Conservation (phyloP, 176 grass and related monocot genomes). For the Zoysia japonica region DNA sequence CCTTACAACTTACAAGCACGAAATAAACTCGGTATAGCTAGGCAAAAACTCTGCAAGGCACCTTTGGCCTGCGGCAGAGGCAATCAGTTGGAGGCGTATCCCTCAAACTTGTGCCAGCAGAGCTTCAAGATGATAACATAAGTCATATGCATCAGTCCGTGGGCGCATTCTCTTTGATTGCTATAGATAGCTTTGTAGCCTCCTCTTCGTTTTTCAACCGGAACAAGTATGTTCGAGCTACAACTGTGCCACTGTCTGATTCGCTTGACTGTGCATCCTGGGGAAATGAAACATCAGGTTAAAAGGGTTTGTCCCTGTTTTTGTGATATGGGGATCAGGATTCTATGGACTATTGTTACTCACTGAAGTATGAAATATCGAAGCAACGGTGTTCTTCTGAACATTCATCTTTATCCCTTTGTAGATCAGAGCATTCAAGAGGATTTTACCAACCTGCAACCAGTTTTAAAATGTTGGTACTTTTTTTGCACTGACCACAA, state of each 20-base stretch:
- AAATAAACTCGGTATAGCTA: neutral
- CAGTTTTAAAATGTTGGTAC: constrained; percentile 33
- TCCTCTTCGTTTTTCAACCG: constrained; percentile 75
- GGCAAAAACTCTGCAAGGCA: constrained; percentile 31
- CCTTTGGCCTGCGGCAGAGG: constrained; percentile 16
- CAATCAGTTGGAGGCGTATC: neutral
- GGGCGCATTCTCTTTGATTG: constrained; percentile 72
- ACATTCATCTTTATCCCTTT: constrained; percentile 90
- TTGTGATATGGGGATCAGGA: too few species aligned
- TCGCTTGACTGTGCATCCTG: constrained; percentile 56
- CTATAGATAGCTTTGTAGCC: constrained; percentile 62
- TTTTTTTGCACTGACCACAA: neutral
- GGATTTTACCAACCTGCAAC: constrained; percentile 84
- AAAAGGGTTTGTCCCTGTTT: neutral
- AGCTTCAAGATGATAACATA: neutral
- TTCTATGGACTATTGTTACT: constrained; percentile 1
- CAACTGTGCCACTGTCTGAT: constrained; percentile 30
- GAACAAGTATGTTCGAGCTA: constrained; percentile 67
- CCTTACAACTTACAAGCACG: neutral
- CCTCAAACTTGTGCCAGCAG: constrained; percentile 1
- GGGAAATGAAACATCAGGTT: neutral
- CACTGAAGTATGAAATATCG: constrained; percentile 88
- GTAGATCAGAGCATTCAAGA: constrained; percentile 93
- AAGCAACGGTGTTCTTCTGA: constrained; percentile 90
- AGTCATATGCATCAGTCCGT: constrained; percentile 43